Evolutionary conservation across 768 basidiomycete species (phyloP).

Genomic region (Flagelloscypha sp.): DNA sequence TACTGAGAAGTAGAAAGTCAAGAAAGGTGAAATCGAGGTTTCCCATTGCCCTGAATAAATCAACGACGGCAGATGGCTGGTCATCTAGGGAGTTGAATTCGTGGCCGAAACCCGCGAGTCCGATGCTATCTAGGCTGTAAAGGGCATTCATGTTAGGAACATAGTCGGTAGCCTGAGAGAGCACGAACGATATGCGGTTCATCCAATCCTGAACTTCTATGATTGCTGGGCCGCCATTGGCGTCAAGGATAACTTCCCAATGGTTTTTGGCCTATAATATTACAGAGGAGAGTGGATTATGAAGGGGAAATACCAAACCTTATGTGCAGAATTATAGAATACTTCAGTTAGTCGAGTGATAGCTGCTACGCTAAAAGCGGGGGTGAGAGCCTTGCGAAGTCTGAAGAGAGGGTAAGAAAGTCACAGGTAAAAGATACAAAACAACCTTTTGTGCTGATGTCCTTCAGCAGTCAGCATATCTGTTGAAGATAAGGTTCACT

Average conservation of each 20-base stretch:
- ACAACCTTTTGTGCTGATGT: too few species aligned
- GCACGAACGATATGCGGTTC: constrained; percentile 31
- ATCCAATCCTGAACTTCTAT: constrained; percentile 47
- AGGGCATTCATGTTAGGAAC: too few species aligned
- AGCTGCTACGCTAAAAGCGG: constrained; percentile 45
- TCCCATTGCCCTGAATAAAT: constrained; percentile 17
- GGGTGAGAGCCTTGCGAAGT: constrained; percentile 42
- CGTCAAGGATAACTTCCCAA: constrained; percentile 25
- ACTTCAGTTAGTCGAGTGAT: constrained; percentile 37
- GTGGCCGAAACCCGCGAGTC: constrained; percentile 37
- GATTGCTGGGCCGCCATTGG: constrained; percentile 16
- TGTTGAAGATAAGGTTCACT: too few species aligned
- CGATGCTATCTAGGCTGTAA: constrained; percentile 33
- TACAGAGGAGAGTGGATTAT: neutral
- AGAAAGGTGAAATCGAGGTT: neutral
- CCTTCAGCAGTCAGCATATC: too few species aligned
- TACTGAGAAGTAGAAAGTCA: constrained; percentile 14
- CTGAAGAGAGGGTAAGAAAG: constrained; percentile 19
- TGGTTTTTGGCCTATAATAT: constrained; percentile 22
- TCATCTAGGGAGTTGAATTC: constrained; percentile 35
- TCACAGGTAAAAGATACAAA: too few species aligned
- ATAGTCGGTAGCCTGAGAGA: neutral
- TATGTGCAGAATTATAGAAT: constrained; percentile 45
- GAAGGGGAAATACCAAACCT: constrained; percentile 26
- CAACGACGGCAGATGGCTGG: constrained; percentile 17